Conservation (phyloP, 1,284 basidiomycete species). For the Sporisorium graminicola region DNA sequence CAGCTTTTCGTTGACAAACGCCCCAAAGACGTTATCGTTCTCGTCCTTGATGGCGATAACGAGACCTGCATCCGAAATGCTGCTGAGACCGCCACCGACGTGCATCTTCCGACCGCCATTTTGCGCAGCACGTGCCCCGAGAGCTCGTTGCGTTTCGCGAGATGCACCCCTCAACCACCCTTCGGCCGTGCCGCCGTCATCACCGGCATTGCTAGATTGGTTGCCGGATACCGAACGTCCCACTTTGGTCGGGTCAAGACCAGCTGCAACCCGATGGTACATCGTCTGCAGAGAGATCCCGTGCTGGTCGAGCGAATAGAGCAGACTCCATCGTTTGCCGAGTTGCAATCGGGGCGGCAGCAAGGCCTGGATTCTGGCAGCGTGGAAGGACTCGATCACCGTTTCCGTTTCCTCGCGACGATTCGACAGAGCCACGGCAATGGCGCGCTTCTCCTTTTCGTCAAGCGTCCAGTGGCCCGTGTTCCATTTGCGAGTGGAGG, state of each 20-base stretch:
- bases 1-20: constrained; percentile 65
- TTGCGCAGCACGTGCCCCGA: constrained; percentile 21
- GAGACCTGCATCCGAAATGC: constrained; percentile 59
- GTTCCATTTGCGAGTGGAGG: constrained; percentile 58
- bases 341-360: constrained; percentile 85
- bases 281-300: constrained; percentile 92
- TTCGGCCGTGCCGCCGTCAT: constrained; percentile 29
- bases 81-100: constrained; percentile 48
- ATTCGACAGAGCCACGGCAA: constrained; percentile 57
- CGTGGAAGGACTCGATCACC: constrained; percentile 59
- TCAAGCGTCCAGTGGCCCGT: constrained; percentile 64
- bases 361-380: constrained; percentile 57
- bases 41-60: constrained; percentile 63
- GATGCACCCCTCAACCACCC: constrained; percentile 62
- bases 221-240: constrained; percentile 13
- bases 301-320: constrained; percentile 95
- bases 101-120: constrained; percentile 14
- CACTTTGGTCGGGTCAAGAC: constrained; percentile 34
- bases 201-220: neutral
- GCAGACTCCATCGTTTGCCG: constrained; percentile 82
- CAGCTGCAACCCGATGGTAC: constrained; percentile 57
- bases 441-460: constrained; percentile 30
- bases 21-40: constrained; percentile 66
- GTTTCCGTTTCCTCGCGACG: constrained; percentile 59
- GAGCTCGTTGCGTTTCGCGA: constrained; percentile 46